These are phyloP conservation scores for Capniomyces stellatus DNA, from an alignment of 371 early-diverging fungal species.

Conservation along the genomic window DNA sequence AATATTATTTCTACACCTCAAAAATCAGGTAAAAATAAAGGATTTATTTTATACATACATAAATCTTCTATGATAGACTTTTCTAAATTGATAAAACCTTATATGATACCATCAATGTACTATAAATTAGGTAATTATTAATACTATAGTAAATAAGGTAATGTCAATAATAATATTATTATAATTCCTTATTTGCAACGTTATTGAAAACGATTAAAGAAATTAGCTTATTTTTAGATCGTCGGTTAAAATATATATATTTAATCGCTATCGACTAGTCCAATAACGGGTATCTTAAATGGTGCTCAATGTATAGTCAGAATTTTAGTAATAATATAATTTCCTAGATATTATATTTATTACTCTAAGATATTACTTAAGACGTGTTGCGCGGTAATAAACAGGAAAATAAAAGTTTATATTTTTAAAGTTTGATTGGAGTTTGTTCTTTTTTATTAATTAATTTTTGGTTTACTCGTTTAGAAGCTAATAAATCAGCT, in stretches of 20 bases:
- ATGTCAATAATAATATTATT: slow-evolving; percentile 9
- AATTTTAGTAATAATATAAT: slow-evolving; percentile 9
- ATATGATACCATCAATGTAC: slow-evolving; percentile 8
- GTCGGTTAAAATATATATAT: slow-evolving; percentile 14
- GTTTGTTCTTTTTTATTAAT: slow-evolving; percentile 43
- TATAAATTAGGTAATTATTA: slow-evolving; percentile 12
- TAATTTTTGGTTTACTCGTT: slow-evolving; percentile 51
- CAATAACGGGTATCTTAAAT: slow-evolving; percentile 18
- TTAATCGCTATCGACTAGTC: slow-evolving; percentile 13
- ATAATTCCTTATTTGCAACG: slow-evolving; percentile 8
- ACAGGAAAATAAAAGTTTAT: slow-evolving; percentile 8
- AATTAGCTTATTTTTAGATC: slow-evolving; percentile 17
- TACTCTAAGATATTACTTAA: slow-evolving; percentile 7
- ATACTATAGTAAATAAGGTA: slow-evolving; percentile 3
- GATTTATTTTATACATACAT: slow-evolving; percentile 10
- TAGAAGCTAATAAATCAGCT: slow-evolving; percentile 49
- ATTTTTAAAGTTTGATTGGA: slow-evolving; percentile 26
- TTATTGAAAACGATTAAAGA: slow-evolving; percentile 12
- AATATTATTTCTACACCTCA: slow-evolving; percentile 10
- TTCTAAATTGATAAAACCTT: slow-evolving; percentile 13
- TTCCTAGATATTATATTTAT: slow-evolving; percentile 8
- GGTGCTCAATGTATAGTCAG: slow-evolving; percentile 17
- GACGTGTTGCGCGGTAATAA: slow-evolving; percentile 9
- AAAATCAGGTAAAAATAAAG: slow-evolving; percentile 5
- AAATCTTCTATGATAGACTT: slow-evolving; percentile 9